Conservation (phyloP, 306 rosid species). For the Abrus precatorius region DNA sequence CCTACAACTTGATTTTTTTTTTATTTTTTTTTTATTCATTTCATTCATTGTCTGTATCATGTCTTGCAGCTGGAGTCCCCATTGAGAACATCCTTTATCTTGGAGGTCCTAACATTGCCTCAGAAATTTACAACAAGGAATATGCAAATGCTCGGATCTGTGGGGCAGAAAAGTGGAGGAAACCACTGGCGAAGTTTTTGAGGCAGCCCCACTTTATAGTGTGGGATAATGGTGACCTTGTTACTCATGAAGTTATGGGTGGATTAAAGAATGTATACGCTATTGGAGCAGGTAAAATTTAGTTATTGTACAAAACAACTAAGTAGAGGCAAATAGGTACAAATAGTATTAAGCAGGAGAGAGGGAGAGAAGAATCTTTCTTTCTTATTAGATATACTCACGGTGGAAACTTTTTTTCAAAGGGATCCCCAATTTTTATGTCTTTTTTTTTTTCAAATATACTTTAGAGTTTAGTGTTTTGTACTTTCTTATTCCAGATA, state of each 20-base stretch:
- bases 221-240: slow-evolving; percentile 97
- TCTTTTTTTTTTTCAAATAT: neutral
- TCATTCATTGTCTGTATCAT: slow-evolving; percentile 12
- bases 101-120: slow-evolving; percentile 98
- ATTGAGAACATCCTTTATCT: slow-evolving; percentile 89
- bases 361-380: neutral
- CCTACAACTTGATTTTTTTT: neutral
- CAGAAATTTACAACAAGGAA: slow-evolving; percentile 92
- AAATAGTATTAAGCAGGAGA: neutral
- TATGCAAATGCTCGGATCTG: slow-evolving; percentile 98
- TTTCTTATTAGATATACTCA: neutral
- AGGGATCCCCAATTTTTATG: neutral
- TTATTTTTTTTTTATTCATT: slow-evolving; percentile 1
- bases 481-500: neutral
- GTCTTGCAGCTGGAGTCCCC: slow-evolving; percentile 84
- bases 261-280: slow-evolving; percentile 98
- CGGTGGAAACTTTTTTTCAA: neutral
- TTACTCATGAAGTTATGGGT: slow-evolving; percentile 98
- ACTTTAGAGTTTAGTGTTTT: neutral
- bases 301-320: slow-evolving; percentile 21
- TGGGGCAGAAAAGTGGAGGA: slow-evolving; percentile 95
- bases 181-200: slow-evolving; percentile 84
- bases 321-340: slow-evolving; percentile 6
- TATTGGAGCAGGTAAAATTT: slow-evolving; percentile 89
- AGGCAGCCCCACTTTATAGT: slow-evolving; percentile 93